Base-by-base conservation (phyloP, 495 filamentous ascomycete species). In the Penicillium nucicola region DNA sequence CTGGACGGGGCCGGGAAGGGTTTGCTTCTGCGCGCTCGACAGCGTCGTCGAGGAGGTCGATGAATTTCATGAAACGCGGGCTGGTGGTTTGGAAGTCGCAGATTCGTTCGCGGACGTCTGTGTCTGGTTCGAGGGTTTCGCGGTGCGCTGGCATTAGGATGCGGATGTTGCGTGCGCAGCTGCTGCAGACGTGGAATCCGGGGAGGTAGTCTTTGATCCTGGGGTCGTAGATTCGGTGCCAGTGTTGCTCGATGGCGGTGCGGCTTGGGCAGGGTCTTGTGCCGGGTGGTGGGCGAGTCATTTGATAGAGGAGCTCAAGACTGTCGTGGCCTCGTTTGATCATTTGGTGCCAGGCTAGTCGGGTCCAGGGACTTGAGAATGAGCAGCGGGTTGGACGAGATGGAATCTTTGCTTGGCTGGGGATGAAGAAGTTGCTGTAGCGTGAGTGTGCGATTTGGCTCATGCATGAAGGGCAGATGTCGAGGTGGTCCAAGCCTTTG, bases 381-480 rank as follows among this genome's bases (percentile, higher is more conserved):
- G 80, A 79, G 56, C 85, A 89, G 23, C 68, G 60, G 13, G 76
- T 69, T 35, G 69, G 66, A 32, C 69, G 67, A 14, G 62, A 62
- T 2, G 67, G 61, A 9, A 71, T 60, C 25, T 73, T 72, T 2
- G 68, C 56, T 13, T 65, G 66, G 11, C 72, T 71, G 3, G 73
- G 77, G 17, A 77, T 66, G 55, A 88, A 81, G 44, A 68, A 70
- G 30, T 72, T 62, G 1, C 73, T 65, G 61, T 80, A 86, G 37
- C 70, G 65, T 0, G 81, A 80, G 28, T 78, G 67, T 14, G 70
- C 76, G 49, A 87, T 72, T 37, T 79, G 74, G 5, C 68, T 67
- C 47, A 79, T 74, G 68, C 85, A 89, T 6, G 71, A 72, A 1
- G 85, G 85, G 43, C 85, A 89, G 34, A 89, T 80, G 51, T 84